Evolutionary conservation across 2,329 filamentous ascomycete genomes (phyloP).

Genomic region (Clonostachys solani): DNA sequence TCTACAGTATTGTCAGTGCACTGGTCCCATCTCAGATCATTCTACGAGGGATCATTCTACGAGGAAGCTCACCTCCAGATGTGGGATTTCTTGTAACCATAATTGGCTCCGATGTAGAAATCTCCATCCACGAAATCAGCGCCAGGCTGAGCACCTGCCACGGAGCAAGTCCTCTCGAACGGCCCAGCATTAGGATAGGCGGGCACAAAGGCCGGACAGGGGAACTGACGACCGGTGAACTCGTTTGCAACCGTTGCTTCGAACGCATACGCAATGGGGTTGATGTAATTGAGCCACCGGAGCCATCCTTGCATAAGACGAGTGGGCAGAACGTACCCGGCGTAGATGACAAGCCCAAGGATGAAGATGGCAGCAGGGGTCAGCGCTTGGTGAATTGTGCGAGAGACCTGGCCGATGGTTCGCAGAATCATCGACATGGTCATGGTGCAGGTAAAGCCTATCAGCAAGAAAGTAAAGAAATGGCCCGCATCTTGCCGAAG

Average conservation of each 20-base stretch:
- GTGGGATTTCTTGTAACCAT: slow-evolving; percentile 47
- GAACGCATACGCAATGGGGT: slow-evolving; percentile 62
- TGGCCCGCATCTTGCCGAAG: slow-evolving; percentile 34
- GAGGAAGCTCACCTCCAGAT: slow-evolving; percentile 41
- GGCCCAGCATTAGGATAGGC: slow-evolving; percentile 31
- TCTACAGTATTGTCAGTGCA: slow-evolving; percentile 17
- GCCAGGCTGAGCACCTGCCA: slow-evolving; percentile 47
- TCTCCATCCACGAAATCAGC: slow-evolving; percentile 42
- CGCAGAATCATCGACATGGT: slow-evolving; percentile 74
- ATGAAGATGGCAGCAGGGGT: slow-evolving; percentile 48
- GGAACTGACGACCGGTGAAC: slow-evolving; percentile 47
- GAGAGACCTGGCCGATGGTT: slow-evolving; percentile 66
- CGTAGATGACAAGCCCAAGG: slow-evolving; percentile 55
- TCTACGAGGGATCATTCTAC: background rate
- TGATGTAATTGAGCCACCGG: slow-evolving; percentile 61
- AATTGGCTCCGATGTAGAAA: slow-evolving; percentile 45
- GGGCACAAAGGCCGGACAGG: slow-evolving; percentile 41
- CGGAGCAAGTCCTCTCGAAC: slow-evolving; percentile 47
- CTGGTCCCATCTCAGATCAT: background rate
- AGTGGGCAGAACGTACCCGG: slow-evolving; percentile 48
- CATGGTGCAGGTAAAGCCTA: slow-evolving; percentile 28
- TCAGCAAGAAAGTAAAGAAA: slow-evolving; percentile 40
- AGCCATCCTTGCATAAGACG: slow-evolving; percentile 67
- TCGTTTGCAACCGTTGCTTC: slow-evolving; percentile 55
- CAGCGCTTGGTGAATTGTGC: slow-evolving; percentile 57